Evolutionary conservation across 169 alveolate species (phyloP).

Genomic region (Perkinsus chesapeaki): DNA sequence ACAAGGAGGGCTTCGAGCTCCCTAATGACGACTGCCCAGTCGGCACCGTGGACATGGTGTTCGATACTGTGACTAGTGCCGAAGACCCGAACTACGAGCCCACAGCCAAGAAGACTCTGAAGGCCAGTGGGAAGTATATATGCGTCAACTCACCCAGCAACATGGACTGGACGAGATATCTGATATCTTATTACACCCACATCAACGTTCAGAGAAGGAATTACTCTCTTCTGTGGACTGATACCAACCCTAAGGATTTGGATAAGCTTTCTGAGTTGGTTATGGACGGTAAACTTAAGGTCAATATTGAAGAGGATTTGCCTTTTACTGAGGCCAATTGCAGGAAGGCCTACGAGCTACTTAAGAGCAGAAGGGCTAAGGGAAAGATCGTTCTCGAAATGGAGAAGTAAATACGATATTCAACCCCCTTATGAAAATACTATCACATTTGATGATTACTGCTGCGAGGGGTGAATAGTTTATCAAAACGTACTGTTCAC

Average conservation of each 20-base stretch:
- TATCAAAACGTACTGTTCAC: too few relatives aligned
- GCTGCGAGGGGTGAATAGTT: too few relatives aligned
- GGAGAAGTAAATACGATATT: neutral
- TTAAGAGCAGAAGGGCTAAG: neutral
- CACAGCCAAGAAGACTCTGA: neutral
- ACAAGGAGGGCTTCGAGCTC: conserved; percentile 16
- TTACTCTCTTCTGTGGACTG: neutral
- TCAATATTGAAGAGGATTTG: neutral
- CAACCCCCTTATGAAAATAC: neutral
- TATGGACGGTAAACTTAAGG: neutral
- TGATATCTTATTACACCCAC: neutral
- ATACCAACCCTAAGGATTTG: neutral
- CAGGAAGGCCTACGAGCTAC: neutral
- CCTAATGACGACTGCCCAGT: neutral
- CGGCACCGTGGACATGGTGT: neutral
- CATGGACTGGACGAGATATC: neutral
- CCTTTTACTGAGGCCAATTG: neutral
- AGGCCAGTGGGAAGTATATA: neutral
- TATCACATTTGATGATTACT: neutral
- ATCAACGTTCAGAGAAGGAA: neutral
- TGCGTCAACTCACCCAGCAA: neutral
- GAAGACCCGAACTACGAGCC: neutral
- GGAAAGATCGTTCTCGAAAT: neutral
- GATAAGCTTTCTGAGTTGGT: neutral
- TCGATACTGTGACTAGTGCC: neutral